Conservation (phyloP, 2,329 filamentous ascomycete genomes). For the Trichoderma endophyticum region DNA sequence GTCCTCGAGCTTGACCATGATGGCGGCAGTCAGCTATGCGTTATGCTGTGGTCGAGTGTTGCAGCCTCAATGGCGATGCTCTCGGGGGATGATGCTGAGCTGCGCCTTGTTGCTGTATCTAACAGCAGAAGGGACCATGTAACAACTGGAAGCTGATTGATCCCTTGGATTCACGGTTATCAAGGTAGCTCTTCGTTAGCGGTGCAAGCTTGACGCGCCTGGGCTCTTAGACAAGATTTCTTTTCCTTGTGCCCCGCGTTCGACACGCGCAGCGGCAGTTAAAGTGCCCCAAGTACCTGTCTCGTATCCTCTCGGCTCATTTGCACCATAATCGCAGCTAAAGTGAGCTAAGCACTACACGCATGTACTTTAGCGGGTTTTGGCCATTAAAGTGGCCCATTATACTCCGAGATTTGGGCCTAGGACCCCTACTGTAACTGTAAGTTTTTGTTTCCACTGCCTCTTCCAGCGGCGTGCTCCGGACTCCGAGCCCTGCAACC, state of each 20-base stretch:
- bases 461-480: background rate
- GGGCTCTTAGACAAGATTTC: background rate
- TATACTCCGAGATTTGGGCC: background rate
- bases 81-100: background rate
- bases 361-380: background rate
- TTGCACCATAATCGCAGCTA: background rate
- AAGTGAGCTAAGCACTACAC: background rate
- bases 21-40: background rate
- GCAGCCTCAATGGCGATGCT: background rate
- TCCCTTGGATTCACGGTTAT: background rate
- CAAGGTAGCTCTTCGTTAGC: background rate
- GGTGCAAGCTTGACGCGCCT: constrained; percentile 10
- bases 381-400: background rate
- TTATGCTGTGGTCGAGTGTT: background rate
- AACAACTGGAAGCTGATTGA: background rate
- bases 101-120: background rate
- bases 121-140: background rate
- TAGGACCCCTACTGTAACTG: background rate
- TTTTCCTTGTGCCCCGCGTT: constrained; percentile 11
- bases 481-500: background rate
- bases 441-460: background rate
- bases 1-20: constrained; percentile 46
- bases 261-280: background rate
- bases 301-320: background rate
- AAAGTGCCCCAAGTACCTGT: background rate